Evolutionary conservation across 345 rosid species (phyloP).

Genomic region (Eucalyptus regnans): DNA sequence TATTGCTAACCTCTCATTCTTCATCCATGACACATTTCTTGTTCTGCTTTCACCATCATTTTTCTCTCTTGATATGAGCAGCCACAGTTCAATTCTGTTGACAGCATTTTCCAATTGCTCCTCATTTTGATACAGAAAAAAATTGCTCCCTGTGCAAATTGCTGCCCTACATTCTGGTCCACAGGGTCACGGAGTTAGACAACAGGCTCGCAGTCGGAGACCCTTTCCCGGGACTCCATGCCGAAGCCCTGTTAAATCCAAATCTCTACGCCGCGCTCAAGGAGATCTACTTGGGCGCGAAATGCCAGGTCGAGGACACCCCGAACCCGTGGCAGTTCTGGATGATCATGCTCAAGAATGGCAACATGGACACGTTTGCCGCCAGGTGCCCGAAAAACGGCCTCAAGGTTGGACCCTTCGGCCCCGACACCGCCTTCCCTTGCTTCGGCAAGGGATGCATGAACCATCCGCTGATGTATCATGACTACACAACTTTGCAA

Average conservation of each 20-base stretch:
- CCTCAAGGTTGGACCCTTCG: conserved; percentile 29
- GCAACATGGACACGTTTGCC: conserved; percentile 64
- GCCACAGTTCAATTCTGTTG: neutral
- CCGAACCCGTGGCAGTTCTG: conserved; percentile 80
- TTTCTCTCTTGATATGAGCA: neutral
- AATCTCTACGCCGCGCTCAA: conserved; percentile 61
- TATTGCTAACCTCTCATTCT: neutral
- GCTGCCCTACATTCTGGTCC: conserved; percentile 14
- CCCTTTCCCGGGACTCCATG: conserved; percentile 15
- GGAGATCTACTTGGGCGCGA: conserved; percentile 57
- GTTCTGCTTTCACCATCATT: neutral
- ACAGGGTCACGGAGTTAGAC: conserved; percentile 54
- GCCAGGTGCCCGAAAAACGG: conserved; percentile 63
- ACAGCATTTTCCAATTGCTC: neutral
- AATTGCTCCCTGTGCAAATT: neutral
- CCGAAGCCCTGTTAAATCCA: conserved; percentile 11
- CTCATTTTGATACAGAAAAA: neutral
- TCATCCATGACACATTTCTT: neutral
- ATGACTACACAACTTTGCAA: conserved; percentile 44
- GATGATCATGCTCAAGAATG: conserved; percentile 91
- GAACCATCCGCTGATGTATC: conserved; percentile 66
- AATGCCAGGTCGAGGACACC: conserved; percentile 49
- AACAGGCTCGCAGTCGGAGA: conserved; percentile 50
- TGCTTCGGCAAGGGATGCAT: conserved; percentile 75
- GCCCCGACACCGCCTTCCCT: conserved; percentile 39